phyloP scores from a whole-genome alignment of 2,329 filamentous ascomycete genomes.

The Aspergillus caelatus region DNA sequence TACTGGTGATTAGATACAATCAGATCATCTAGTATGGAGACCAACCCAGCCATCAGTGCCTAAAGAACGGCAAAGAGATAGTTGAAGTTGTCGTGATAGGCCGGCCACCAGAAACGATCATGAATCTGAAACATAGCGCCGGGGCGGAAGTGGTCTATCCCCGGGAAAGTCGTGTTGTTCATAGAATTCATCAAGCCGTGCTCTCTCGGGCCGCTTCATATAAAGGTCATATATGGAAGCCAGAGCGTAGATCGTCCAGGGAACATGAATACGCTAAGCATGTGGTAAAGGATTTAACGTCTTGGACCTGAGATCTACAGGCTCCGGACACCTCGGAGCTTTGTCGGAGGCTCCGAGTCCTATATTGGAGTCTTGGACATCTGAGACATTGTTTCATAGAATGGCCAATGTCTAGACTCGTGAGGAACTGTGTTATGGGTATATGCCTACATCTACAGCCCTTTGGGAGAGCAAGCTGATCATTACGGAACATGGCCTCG shows the following conservation, averaged over 20 bases:
- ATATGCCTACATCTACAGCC: too few relatives aligned
- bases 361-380: background rate
- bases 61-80: too few relatives aligned
- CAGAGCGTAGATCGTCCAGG: background rate
- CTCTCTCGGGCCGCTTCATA: background rate
- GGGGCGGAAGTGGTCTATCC: background rate
- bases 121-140: background rate
- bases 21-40: background rate
- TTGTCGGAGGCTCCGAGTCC: too few relatives aligned
- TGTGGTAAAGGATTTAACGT: background rate
- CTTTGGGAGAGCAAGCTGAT: too few relatives aligned
- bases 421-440: too few relatives aligned
- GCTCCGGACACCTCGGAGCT: too few relatives aligned
- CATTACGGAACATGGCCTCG: too few relatives aligned
- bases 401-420: too few relatives aligned
- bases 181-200: background rate
- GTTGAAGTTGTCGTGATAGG: background rate
- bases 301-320: too few relatives aligned
- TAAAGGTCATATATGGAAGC: background rate
- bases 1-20: too few relatives aligned
- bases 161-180: background rate
- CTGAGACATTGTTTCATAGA: too few relatives aligned
- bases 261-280: background rate
- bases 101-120: background rate
- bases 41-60: background rate